Evolutionary conservation across 768 basidiomycete genomes (phyloP).

Genomic region (Tulasnella sp.): DNA sequence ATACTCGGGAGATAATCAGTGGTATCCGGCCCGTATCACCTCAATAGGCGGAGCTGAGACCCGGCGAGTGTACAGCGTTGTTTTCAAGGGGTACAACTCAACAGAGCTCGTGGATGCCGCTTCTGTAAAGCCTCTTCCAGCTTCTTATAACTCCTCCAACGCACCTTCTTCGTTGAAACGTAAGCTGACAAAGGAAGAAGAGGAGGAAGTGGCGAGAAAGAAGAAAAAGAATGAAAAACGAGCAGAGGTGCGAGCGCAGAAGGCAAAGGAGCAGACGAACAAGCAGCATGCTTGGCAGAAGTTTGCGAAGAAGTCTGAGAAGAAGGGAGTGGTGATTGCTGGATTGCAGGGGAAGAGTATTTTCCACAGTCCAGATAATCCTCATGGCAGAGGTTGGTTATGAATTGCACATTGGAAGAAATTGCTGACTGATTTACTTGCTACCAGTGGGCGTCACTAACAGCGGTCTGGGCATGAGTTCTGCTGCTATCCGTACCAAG

Average conservation of each 20-base stretch:
- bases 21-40: conserved; percentile 83
- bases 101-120: conserved; percentile 68
- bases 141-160: conserved; percentile 20
- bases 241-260: conserved; percentile 63
- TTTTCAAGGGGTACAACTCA: conserved; percentile 85
- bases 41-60: conserved; percentile 70
- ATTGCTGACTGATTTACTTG: conserved; percentile 17
- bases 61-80: conserved; percentile 74
- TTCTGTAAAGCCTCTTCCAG: conserved; percentile 57
- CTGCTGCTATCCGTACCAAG: conserved; percentile 49
- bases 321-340: conserved; percentile 84
- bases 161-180: conserved; percentile 48
- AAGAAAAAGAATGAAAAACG: conserved; percentile 96
- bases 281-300: conserved; percentile 89
- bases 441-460: conserved; percentile 76
- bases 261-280: conserved; percentile 73
- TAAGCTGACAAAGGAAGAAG: conserved; percentile 59
- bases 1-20: conserved; percentile 70
- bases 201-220: conserved; percentile 77
- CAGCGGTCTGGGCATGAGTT: conserved; percentile 81
- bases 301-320: conserved; percentile 88
- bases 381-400: conserved; percentile 60
- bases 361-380: conserved; percentile 90
- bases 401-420: not conserved
- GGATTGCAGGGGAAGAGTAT: conserved; percentile 81